A percentile compares a stretch with the other conserved stretches of the same genome.
Evolutionary conservation across 2,329 filamentous ascomycete genomes (phyloP).

Genomic region (Dactylellina cionopaga): DNA sequence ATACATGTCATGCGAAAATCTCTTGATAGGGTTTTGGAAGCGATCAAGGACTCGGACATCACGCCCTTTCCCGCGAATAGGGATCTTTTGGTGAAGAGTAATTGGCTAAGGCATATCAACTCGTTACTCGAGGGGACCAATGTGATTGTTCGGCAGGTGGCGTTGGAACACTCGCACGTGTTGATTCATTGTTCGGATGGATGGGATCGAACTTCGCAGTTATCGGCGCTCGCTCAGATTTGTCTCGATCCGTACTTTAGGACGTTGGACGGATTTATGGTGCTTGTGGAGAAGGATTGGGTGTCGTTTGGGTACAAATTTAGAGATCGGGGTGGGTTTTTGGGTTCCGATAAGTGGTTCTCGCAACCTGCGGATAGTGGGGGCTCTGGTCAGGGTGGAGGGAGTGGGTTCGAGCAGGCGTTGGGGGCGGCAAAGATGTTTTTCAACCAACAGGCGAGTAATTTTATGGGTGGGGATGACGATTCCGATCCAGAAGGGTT

Average conservation of each 20-base stretch:
- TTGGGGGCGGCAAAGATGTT: constrained; percentile 86
- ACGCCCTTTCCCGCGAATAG: constrained; percentile 82
- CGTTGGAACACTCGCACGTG: constrained; percentile 91
- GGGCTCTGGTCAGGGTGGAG: constrained; percentile 63
- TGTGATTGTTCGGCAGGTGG: constrained; percentile 86
- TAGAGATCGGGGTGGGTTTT: constrained; percentile 84
- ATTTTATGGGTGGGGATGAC: constrained; percentile 71
- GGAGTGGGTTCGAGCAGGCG: constrained; percentile 79
- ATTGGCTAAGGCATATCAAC: constrained; percentile 89
- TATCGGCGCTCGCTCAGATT: constrained; percentile 89
- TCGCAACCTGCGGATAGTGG: constrained; percentile 78
- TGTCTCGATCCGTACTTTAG: constrained; percentile 96
- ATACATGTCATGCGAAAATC: constrained; percentile 98
- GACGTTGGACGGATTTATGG: constrained; percentile 92
- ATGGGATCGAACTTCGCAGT: constrained; percentile 95
- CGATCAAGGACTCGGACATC: constrained; percentile 90
- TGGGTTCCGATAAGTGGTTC: constrained; percentile 95
- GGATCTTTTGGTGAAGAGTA: constrained; percentile 82
- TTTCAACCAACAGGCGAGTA: constrained; percentile 73
- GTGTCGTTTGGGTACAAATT: constrained; percentile 98
- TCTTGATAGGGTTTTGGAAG: constrained; percentile 84
- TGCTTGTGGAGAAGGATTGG: constrained; percentile 97
- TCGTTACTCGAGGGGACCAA: constrained; percentile 84
- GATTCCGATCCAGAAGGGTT: constrained; percentile 72
- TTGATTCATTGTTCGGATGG: constrained; percentile 98